Evolutionary conservation across 2,329 filamentous ascomycete species (phyloP).

Genomic region (Oidium heveae): DNA sequence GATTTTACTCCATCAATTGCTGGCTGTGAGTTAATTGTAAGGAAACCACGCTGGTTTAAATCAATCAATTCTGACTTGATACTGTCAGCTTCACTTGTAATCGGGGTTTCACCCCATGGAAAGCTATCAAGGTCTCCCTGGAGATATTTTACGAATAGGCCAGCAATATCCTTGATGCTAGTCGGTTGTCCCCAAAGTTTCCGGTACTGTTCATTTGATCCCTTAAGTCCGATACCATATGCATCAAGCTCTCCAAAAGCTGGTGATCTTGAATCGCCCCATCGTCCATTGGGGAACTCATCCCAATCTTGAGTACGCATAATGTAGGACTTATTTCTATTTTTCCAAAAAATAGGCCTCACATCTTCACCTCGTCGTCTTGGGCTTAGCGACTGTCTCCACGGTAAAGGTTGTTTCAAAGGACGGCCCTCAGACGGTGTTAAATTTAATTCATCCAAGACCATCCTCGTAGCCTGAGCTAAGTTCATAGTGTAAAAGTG

Average conservation of each 20-base stretch:
- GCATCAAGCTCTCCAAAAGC: constrained; percentile 89
- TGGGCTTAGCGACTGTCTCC: constrained; percentile 81
- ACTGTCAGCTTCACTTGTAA: constrained; percentile 55
- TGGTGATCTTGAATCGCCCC: constrained; percentile 90
- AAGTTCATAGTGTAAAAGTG: constrained; percentile 99
- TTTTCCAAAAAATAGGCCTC: constrained; percentile 95
- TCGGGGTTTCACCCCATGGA: constrained; percentile 82
- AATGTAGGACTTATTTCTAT: constrained; percentile 87
- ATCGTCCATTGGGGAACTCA: constrained; percentile 94
- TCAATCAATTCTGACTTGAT: constrained; percentile 56
- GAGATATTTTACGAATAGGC: constrained; percentile 69
- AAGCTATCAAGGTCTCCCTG: constrained; percentile 55
- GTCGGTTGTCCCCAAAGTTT: constrained; percentile 80
- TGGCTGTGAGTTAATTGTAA: constrained; percentile 95
- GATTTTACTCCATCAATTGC: constrained; percentile 82
- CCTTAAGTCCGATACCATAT: constrained; percentile 81
- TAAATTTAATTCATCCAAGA: constrained; percentile 71
- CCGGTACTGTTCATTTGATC: constrained; percentile 86
- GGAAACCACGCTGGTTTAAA: constrained; percentile 62
- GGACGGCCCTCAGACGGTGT: constrained; percentile 55
- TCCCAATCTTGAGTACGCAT: constrained; percentile 95
- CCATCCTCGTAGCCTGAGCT: constrained; percentile 77
- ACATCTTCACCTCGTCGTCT: constrained; percentile 84
- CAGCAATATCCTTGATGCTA: constrained; percentile 53
- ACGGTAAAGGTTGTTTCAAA: constrained; percentile 73